These are phyloP conservation scores for Rhododendron molle DNA, from an alignment of 148 eudicot genomes.

Conservation along the genomic window DNA sequence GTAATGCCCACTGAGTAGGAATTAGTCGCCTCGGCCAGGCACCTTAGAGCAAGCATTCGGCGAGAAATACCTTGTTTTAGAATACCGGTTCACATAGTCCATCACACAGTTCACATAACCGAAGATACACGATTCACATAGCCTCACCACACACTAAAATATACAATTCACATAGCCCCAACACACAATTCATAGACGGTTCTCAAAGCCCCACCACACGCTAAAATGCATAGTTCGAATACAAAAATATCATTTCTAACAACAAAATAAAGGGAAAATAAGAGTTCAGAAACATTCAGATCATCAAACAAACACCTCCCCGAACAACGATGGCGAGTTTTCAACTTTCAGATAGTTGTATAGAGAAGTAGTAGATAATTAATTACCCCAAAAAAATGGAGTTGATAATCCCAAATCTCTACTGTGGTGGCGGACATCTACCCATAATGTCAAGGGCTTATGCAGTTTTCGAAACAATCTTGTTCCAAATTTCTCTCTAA, in stretches of 20 bases:
- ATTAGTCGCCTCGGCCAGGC: no score
- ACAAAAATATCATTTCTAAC: neutral
- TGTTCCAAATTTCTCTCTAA: neutral
- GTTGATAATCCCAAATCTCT: neutral
- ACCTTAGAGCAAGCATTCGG: no score
- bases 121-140: no score
- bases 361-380: neutral
- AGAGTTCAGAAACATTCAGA: neutral
- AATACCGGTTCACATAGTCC: no score
- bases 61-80: no score
- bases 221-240: neutral
- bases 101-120: no score
- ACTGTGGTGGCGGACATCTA: neutral
- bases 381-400: no score
- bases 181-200: no score
- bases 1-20: no score
- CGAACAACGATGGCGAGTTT: neutral
- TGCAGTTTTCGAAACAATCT: neutral
- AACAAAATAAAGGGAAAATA: neutral
- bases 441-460: neutral
- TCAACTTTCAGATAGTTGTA: neutral
- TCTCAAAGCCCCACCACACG: no score
- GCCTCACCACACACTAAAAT: no score
- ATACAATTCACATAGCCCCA: no score
- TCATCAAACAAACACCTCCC: conserved; percentile 10